phyloP scores from a whole-genome alignment of 192 early-diverging fungal species.

The Kappamyces sp. region DNA sequence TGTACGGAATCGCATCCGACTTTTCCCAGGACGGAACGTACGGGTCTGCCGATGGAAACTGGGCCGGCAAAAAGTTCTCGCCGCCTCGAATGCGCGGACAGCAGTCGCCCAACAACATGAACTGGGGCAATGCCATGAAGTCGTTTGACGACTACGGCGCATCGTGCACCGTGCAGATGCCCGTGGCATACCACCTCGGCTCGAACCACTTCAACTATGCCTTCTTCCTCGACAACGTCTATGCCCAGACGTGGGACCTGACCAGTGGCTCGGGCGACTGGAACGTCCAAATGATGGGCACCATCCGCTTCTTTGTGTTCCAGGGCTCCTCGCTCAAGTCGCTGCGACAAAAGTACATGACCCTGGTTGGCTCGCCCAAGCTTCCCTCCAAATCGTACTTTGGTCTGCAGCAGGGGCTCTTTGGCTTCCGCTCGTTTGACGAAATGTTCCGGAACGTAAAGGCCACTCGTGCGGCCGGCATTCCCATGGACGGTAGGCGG shows the following conservation, averaged over 20 bases:
- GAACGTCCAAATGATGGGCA: constrained; percentile 10
- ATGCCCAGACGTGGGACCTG: constrained; percentile 16
- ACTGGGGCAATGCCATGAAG: constrained; percentile 16
- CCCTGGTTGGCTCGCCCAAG: constrained; percentile 9
- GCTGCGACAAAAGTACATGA: constrained; percentile 14
- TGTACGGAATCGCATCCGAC: constrained; percentile 14
- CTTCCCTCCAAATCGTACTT: constrained; percentile 8
- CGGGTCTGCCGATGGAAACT: constrained; percentile 20
- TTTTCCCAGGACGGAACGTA: constrained; percentile 12
- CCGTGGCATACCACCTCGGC: constrained; percentile 7
- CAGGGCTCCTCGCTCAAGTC: constrained; percentile 1
- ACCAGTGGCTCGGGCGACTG: not conserved
- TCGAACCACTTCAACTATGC: constrained; percentile 9
- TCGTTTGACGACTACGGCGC: constrained; percentile 9
- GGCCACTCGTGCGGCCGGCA: not conserved
- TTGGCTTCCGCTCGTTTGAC: constrained; percentile 13
- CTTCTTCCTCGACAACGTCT: constrained; percentile 17
- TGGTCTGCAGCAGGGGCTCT: constrained; percentile 19
- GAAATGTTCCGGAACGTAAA: constrained; percentile 3
- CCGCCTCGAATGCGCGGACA: not conserved
- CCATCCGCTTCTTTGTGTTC: constrained; percentile 14
- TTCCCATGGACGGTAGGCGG: constrained; percentile 9
- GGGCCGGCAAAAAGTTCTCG: constrained; percentile 10
- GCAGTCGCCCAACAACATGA: not conserved
- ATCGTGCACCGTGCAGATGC: constrained; percentile 7